Evolutionary conservation across 495 filamentous ascomycete genomes (phyloP), one percentile per base, ranked within the genome.

Genomic region (Aspergillus affinis): DNA sequence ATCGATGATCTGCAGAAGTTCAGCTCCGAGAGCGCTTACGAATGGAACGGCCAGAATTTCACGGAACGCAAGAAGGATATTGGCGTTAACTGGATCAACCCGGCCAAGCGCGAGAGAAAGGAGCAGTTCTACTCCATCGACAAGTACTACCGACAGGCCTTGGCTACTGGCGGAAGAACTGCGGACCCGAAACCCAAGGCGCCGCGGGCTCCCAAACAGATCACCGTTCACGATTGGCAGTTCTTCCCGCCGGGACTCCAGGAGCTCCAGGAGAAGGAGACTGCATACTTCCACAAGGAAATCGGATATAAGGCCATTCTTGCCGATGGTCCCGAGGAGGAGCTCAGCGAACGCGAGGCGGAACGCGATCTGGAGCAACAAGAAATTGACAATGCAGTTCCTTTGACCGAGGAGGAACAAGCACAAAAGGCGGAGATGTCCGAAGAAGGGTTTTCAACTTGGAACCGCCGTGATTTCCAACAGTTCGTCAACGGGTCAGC

Each of bases 1-100:
- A 89, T 99, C 52, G 95, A 99, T 72, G 95, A 99, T 62, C 75
- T 99, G 18, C 95, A 98, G 67, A 99, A 97, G 71, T 98, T 99
- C 75, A 93, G 88, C 4, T 96, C 92, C 0, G 95, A 99, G 64
- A 96, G 91, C 48, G 89, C 93, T 0, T 99, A 99, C 61, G 93
- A 98, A 69, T 99, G 95, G 95, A 98, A 99, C 62, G 95, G 95
- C 27, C 87, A 97, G 71, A 90, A 92, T 65, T 99, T 98, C 66
- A 90, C 91, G 7, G 80, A 84, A 48, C 85, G 87, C 55, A 96
- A 96, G 78, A 97, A 97, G 68, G 93, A 96, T 48, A 90, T 99
- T 60, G 92, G 92, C 44, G 82, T 96, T 30, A 95, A 81, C 69
- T 99, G 95, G 95, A 99, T 99, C 78, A 97, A 99, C 67, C 95